Percentiles rank a stretch among this genome's conserved stretches.
Conservation (phyloP, 495 filamentous ascomycete genomes). For the Cercophora sp. region DNA sequence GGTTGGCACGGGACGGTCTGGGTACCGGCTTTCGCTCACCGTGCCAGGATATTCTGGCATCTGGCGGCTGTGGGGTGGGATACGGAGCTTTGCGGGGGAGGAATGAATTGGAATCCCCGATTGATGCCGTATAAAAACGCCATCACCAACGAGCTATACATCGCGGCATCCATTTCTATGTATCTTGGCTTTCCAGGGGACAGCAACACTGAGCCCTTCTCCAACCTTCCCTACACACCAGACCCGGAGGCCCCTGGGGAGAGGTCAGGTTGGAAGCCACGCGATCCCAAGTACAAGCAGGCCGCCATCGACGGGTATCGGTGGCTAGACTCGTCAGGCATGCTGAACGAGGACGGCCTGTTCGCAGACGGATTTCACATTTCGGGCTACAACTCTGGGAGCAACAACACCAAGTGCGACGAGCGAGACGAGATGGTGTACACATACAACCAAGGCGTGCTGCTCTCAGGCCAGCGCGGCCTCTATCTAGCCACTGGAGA, state of each 20-base stretch:
- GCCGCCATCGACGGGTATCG: slow-evolving; percentile 73
- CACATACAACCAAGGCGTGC: slow-evolving; percentile 93
- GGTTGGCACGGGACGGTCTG: slow-evolving; percentile 76
- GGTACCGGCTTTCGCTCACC: slow-evolving; percentile 74
- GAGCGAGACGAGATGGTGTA: slow-evolving; percentile 82
- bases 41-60: slow-evolving; percentile 86
- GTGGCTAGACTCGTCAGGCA: slow-evolving; percentile 75
- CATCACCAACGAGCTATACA: slow-evolving; percentile 91
- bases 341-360: slow-evolving; percentile 76
- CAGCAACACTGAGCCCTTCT: slow-evolving; percentile 64
- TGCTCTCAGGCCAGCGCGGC: slow-evolving; percentile 80
- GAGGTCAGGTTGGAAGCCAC: slow-evolving; percentile 31
- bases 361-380: slow-evolving; percentile 93
- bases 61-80: slow-evolving; percentile 79
- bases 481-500: slow-evolving; percentile 72
- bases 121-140: slow-evolving; percentile 91
- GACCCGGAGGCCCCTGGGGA: not conserved
- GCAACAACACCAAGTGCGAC: slow-evolving; percentile 65
- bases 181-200: slow-evolving; percentile 89
- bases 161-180: slow-evolving; percentile 81
- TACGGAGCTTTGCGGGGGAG: slow-evolving; percentile 73
- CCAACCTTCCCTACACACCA: not conserved
- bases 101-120: slow-evolving; percentile 89
- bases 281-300: slow-evolving; percentile 62
- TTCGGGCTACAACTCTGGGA: slow-evolving; percentile 51